Evolutionary conservation across 1,284 basidiomycete genomes (phyloP).

Genomic region (Ganoderma lingzhi): DNA sequence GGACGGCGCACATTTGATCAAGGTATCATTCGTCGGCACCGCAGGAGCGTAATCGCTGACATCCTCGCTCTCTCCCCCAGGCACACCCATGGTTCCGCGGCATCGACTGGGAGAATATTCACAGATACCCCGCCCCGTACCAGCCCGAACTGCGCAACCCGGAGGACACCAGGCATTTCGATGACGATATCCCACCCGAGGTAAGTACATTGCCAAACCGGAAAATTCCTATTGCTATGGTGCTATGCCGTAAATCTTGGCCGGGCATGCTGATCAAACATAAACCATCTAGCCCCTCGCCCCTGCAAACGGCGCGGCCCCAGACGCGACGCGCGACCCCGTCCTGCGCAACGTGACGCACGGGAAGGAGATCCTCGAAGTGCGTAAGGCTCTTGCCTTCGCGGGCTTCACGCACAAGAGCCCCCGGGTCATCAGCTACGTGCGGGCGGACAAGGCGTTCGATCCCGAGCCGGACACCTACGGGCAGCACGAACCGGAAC

Average conservation of each 20-base stretch:
- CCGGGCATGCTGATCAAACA: constrained; percentile 20
- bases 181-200: constrained; percentile 92
- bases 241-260: neutral
- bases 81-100: constrained; percentile 88
- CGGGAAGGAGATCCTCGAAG: constrained; percentile 86
- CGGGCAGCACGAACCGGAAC: constrained; percentile 55
- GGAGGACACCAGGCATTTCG: constrained; percentile 91
- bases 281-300: constrained; percentile 73
- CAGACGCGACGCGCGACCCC: constrained; percentile 88
- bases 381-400: constrained; percentile 91
- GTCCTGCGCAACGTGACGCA: constrained; percentile 86
- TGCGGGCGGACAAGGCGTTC: constrained; percentile 76
- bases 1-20: constrained; percentile 91
- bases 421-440: constrained; percentile 78
- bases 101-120: constrained; percentile 87
- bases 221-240: constrained; percentile 10
- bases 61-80: constrained; percentile 47
- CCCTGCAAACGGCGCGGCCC: constrained; percentile 85
- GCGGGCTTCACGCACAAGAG: constrained; percentile 91
- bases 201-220: constrained; percentile 51
- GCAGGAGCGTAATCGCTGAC: constrained; percentile 33
- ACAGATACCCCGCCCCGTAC: constrained; percentile 86
- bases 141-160: constrained; percentile 81
- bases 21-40: constrained; percentile 53
- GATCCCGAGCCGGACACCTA: constrained; percentile 60